phyloP scores from a whole-genome alignment of 176 grass and related monocot species.

The Eleusine indica region DNA sequence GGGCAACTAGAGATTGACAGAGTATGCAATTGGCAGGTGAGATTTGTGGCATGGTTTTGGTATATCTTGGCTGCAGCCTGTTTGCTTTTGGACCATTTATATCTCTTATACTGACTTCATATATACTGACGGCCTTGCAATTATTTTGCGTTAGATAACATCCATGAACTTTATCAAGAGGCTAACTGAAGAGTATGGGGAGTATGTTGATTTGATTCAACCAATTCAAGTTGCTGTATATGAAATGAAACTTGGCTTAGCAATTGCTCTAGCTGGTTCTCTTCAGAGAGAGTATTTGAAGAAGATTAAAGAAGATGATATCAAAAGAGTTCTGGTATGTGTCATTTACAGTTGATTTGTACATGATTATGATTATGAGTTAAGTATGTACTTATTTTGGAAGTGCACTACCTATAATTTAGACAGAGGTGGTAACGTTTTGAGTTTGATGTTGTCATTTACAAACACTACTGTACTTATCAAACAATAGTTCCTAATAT shows the following conservation, averaged over 20 bases:
- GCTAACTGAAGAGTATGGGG: conserved; percentile 77
- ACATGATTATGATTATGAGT: neutral
- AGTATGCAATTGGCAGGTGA: conserved; percentile 88
- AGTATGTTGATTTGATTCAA: conserved; percentile 88
- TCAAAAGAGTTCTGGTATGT: conserved; percentile 72
- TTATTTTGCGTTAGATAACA: conserved; percentile 54
- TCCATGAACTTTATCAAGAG: conserved; percentile 68
- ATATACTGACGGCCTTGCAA: conserved; percentile 14
- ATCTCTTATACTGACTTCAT: neutral
- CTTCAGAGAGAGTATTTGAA: conserved; percentile 75
- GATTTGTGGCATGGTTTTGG: conserved; percentile 29
- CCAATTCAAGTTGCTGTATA: conserved; percentile 94
- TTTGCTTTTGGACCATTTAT: conserved; percentile 1
- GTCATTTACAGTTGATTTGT: conserved; percentile 24
- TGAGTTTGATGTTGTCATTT: neutral
- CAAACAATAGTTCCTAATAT: conserved; percentile 20
- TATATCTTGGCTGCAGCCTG: conserved; percentile 20
- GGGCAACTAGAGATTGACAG: conserved; percentile 58
- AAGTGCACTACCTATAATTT: conserved; percentile 1
- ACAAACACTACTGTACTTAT: conserved; percentile 1
- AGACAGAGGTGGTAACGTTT: neutral
- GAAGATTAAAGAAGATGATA: conserved; percentile 60
- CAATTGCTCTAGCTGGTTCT: conserved; percentile 70
- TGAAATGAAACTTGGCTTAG: conserved; percentile 96
- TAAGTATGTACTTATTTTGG: neutral